A percentile compares a stretch with the other conserved stretches of the same genome.
Conservation (phyloP, 768 basidiomycete species). For the Tephrocybe sp. region DNA sequence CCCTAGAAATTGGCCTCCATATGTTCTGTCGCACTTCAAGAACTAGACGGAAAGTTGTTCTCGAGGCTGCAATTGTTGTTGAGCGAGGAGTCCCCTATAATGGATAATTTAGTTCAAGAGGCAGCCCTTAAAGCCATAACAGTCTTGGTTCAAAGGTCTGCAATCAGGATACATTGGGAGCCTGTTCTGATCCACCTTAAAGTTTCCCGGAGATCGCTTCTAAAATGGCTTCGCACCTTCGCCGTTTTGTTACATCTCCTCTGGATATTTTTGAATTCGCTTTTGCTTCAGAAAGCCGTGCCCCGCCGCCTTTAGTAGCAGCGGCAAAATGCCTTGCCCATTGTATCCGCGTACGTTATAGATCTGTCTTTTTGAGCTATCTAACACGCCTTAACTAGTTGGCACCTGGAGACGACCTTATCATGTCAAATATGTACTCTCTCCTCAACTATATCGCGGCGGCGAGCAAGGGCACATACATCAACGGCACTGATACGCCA, state of each 20-base stretch:
- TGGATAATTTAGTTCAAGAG: constrained; percentile 83
- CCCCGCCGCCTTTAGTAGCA: constrained; percentile 75
- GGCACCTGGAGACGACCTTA: constrained; percentile 81
- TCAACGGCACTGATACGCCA: constrained; percentile 42
- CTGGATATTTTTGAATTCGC: constrained; percentile 86
- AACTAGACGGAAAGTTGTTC: constrained; percentile 68
- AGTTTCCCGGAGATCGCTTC: constrained; percentile 83
- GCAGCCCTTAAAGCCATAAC: constrained; percentile 85
- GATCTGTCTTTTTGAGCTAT: background rate
- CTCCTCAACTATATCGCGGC: constrained; percentile 89
- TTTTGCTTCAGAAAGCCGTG: constrained; percentile 68
- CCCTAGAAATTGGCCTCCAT: constrained; percentile 80
- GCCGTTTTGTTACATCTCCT: constrained; percentile 86
- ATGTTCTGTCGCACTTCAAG: constrained; percentile 69
- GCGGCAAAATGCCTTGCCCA: constrained; percentile 89
- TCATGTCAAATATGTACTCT: constrained; percentile 96
- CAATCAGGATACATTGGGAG: background rate
- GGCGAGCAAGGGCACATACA: constrained; percentile 73
- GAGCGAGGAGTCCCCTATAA: constrained; percentile 77
- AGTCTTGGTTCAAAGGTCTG: constrained; percentile 78
- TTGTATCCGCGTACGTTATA: constrained; percentile 70
- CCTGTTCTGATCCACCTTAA: background rate
- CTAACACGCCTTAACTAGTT: constrained; percentile 43
- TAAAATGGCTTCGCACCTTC: constrained; percentile 72
- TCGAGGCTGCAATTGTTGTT: constrained; percentile 69